Conservation (phyloP, 1,139 yeast species). For the Yamadazyma atmosphaerica region DNA sequence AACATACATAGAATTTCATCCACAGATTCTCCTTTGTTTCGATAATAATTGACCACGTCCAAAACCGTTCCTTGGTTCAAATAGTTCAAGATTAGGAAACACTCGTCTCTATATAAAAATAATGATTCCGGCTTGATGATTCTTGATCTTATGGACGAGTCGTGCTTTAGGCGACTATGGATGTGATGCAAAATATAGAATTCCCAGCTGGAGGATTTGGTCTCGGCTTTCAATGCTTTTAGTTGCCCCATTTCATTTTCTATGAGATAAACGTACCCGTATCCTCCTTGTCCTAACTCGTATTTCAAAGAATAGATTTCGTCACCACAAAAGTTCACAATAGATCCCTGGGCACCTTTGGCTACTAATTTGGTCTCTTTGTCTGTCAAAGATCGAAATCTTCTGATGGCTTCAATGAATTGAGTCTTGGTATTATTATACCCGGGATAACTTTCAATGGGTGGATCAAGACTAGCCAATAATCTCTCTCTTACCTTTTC, state of each 20-base stretch:
- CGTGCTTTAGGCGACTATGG: slow-evolving; percentile 31
- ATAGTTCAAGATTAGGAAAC: slow-evolving; percentile 71
- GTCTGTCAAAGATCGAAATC: slow-evolving; percentile 37
- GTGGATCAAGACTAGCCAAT: slow-evolving; percentile 24
- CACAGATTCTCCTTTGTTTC: slow-evolving; percentile 27
- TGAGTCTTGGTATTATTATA: slow-evolving; percentile 20
- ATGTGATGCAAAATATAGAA: slow-evolving; percentile 67
- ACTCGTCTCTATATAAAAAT: slow-evolving; percentile 67
- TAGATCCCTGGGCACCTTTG: slow-evolving; percentile 41
- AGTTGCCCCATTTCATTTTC: slow-evolving; percentile 61
- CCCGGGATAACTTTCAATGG: slow-evolving; percentile 30
- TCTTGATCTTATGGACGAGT: slow-evolving; percentile 10
- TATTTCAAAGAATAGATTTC: slow-evolving; percentile 57
- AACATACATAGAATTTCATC: slow-evolving; percentile 70
- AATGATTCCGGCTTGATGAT: slow-evolving; percentile 51
- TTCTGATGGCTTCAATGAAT: slow-evolving; percentile 24
- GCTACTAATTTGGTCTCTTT: slow-evolving; percentile 30
- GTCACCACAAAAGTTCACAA: slow-evolving; percentile 50
- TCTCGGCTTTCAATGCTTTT: slow-evolving; percentile 73
- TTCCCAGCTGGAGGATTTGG: slow-evolving; percentile 79
- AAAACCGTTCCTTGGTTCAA: slow-evolving; percentile 72
- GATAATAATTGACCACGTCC: slow-evolving; percentile 62
- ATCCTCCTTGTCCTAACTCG: slow-evolving; percentile 78
- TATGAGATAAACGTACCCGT: slow-evolving; percentile 74
- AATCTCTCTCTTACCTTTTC: slow-evolving; percentile 22